Evolutionary conservation across 495 filamentous ascomycete genomes (phyloP).

Genomic region (Daldinia loculata): DNA sequence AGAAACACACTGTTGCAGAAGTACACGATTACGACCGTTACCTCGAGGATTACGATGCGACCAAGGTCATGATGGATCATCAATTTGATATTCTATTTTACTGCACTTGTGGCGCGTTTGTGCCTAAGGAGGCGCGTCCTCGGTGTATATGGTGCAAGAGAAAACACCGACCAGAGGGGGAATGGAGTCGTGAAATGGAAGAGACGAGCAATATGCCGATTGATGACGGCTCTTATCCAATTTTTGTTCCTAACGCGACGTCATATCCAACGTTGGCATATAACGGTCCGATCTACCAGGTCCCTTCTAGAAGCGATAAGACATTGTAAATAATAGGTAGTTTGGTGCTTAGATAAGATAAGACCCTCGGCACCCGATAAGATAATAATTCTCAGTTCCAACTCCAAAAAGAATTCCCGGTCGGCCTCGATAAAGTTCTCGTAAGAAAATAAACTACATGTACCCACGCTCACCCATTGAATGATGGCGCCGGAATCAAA

Average conservation of each 20-base stretch:
- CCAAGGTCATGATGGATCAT: too few relatives aligned
- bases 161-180: too few relatives aligned
- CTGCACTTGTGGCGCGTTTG: not conserved
- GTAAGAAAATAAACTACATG: not conserved
- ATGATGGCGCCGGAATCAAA: conserved; percentile 51
- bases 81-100: not conserved
- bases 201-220: too few relatives aligned
- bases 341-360: not conserved
- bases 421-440: not conserved
- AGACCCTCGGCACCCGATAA: conserved; percentile 18
- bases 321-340: too few relatives aligned
- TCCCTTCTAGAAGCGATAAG: not conserved
- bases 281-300: too few relatives aligned
- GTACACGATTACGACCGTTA: too few relatives aligned
- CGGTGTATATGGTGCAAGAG: not conserved
- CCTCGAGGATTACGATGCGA: too few relatives aligned
- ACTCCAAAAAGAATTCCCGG: conserved; percentile 22
- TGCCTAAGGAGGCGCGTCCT: not conserved
- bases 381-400: conserved; percentile 21
- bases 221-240: too few relatives aligned
- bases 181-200: too few relatives aligned
- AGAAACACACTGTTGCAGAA: too few relatives aligned
- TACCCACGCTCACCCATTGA: conserved; percentile 12
- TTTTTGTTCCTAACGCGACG: too few relatives aligned
- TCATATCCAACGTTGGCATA: too few relatives aligned